phyloP scores from a whole-genome alignment of 768 basidiomycete genomes.

The Macrolepiota fuliginosa region DNA sequence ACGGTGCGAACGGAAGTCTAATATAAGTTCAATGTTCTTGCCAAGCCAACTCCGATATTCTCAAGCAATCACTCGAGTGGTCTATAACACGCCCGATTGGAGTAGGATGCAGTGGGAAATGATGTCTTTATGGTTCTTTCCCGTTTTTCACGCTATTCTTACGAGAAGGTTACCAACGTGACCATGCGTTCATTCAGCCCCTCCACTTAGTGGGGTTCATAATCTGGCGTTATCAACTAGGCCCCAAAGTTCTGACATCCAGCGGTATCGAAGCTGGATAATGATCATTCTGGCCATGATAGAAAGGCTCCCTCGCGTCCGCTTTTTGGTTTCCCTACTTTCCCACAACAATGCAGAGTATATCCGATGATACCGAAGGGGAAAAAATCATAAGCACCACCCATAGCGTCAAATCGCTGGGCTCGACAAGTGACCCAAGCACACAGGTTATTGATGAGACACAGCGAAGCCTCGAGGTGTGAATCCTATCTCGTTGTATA shows the following conservation, averaged over 20 bases:
- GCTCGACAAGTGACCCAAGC: background rate
- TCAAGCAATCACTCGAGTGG: background rate
- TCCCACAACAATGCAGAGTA: background rate
- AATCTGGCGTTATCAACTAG: background rate
- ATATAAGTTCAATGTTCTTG: background rate
- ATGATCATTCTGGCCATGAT: background rate
- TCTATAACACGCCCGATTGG: background rate
- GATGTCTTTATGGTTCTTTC: background rate
- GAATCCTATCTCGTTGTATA: background rate
- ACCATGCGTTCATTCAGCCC: background rate
- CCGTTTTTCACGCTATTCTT: background rate
- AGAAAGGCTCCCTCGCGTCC: background rate
- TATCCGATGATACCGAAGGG: background rate
- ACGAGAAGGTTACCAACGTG: background rate
- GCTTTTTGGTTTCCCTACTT: background rate
- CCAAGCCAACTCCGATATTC: background rate
- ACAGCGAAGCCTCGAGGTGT: background rate
- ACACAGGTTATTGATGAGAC: background rate
- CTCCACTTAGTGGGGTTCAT: background rate
- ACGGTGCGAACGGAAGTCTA: background rate
- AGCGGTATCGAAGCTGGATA: background rate
- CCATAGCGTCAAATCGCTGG: background rate
- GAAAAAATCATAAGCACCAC: background rate
- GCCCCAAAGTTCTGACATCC: background rate
- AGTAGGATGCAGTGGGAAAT: background rate